Base-by-base conservation (phyloP, 177 flowering plant species). In the Vitis hybrid region DNA sequence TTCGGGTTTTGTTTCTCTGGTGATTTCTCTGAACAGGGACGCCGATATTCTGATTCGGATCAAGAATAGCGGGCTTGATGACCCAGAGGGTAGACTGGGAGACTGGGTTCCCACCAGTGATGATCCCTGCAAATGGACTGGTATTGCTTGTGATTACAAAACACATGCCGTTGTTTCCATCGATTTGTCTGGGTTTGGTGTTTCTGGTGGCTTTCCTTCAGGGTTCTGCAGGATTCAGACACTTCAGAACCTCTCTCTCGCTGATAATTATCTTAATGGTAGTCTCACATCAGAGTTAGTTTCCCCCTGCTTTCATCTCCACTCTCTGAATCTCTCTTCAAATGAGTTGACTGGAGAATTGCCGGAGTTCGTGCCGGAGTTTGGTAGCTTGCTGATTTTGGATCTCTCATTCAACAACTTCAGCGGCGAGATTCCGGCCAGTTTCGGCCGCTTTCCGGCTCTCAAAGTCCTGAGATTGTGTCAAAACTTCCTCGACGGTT, bases 61-160 rank as follows among this genome's bases (percentile, higher is more conserved):
- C 77, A 87, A 83, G 75, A 50, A 62, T n/a, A 14, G 62, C 49
- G 76, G 72, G 13, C 80, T 85, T 50, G 45, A 70, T 14, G 91
- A 82, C 77, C 81, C 85, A 4, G 14, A 69, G n/a, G 60, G 68
- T 2, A 32, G 21, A 8, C 83, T 87, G 21, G 1, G 30, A 21
- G 72, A 81, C 69, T 87, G 91, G 91, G 65, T 58, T 55, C 58
- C 65, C 15, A 45, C 54, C 56, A 3, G 14, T 7, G 61, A 62
- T 3, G 60, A 57, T 11, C 85, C 82, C 2, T 92, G 97, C 67
- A 73, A 76, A 57, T 92, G 97, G 97, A 79, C 87, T 2, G 97
- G 97, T 64, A 66, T 92, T 60, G 5, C 73, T 1, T 92, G 95
- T 60, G 82, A 82, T 12, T 10, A 76, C 18, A 10, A 5, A 3